A percentile compares a stretch with the other conserved stretches of the same genome.
These are phyloP conservation scores for Globisporangium paroecandrum DNA, from an alignment of 352 stramenopile genomes.

Conservation along the genomic window DNA sequence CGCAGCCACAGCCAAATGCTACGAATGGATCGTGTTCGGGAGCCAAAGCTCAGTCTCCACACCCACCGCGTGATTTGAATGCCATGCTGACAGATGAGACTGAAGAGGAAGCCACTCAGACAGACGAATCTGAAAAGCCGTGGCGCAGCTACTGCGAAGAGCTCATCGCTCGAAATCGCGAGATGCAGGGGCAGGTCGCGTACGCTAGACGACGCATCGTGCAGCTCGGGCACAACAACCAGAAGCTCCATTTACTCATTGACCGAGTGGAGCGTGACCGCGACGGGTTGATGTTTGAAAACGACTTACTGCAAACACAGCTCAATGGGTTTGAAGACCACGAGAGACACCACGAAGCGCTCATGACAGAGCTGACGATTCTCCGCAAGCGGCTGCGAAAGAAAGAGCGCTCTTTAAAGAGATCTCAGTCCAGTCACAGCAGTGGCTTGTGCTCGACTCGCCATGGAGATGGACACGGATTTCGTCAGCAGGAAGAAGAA, in stretches of 20 bases:
- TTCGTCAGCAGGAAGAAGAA: neutral
- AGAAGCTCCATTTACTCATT: conserved; percentile 78
- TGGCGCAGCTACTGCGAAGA: conserved; percentile 78
- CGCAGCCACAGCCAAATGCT: neutral
- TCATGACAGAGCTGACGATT: conserved; percentile 57
- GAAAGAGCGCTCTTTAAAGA: conserved; percentile 19
- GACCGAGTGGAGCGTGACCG: conserved; percentile 84
- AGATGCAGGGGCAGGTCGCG: conserved; percentile 75
- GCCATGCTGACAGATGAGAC: neutral
- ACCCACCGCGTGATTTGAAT: neutral
- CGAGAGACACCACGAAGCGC: conserved; percentile 60
- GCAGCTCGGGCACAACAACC: conserved; percentile 74
- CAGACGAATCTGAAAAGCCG: conserved; percentile 33
- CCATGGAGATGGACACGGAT: neutral
- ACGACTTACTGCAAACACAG: conserved; percentile 75
- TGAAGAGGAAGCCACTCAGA: conserved; percentile 5
- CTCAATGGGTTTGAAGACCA: conserved; percentile 65
- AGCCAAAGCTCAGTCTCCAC: neutral
- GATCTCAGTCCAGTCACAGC: neutral
- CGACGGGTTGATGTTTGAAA: conserved; percentile 77
- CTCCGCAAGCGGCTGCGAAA: conserved; percentile 42
- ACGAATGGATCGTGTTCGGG: neutral
- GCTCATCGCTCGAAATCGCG: conserved; percentile 62
- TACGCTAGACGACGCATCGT: conserved; percentile 58
- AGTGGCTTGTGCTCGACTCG: neutral